Percentiles rank a stretch among this genome's conserved stretches.
Conservation (phyloP, 1,139 yeast genomes). For the Ashbya aceris region DNA sequence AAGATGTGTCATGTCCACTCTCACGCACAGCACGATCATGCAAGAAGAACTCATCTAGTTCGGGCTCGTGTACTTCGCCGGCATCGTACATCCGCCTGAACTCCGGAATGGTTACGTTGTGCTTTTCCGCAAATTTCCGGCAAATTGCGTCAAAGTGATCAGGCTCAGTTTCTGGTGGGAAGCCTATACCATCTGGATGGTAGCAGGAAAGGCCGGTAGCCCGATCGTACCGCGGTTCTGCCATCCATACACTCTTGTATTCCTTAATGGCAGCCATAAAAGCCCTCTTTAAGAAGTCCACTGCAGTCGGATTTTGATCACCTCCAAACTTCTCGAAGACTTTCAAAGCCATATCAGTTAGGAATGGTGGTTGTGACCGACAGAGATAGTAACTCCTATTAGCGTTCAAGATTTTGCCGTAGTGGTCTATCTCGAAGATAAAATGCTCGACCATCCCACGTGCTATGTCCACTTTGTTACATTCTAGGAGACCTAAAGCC, state of each 20-base stretch:
- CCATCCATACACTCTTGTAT: constrained; percentile 72
- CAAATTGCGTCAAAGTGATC: constrained; percentile 75
- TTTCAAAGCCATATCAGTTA: constrained; percentile 82
- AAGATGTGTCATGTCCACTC: constrained; percentile 92
- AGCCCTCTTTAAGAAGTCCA: constrained; percentile 56
- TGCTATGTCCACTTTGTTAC: constrained; percentile 59
- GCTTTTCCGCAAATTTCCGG: constrained; percentile 57
- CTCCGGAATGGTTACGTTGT: constrained; percentile 53
- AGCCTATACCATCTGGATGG: constrained; percentile 81
- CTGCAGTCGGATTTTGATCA: constrained; percentile 35
- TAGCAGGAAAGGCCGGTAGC: constrained; percentile 82
- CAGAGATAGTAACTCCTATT: constrained; percentile 86
- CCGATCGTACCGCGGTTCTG: constrained; percentile 62
- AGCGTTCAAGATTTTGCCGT: constrained; percentile 90
- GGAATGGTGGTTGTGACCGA: constrained; percentile 95
- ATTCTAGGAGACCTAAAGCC: constrained; percentile 64
- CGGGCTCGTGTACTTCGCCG: constrained; percentile 61
- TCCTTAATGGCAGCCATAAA: constrained; percentile 78
- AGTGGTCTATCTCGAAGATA: constrained; percentile 79
- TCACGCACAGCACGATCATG: constrained; percentile 96
- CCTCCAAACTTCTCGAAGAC: constrained; percentile 55
- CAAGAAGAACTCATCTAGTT: constrained; percentile 74
- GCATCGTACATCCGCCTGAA: constrained; percentile 64
- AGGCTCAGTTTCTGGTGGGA: constrained; percentile 95
- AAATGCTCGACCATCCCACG: constrained; percentile 91